A percentile compares a stretch with the other conserved stretches of the same genome.
Evolutionary conservation across 2,329 filamentous ascomycete genomes (phyloP).

Genomic region (Rhinocladiella similis): DNA sequence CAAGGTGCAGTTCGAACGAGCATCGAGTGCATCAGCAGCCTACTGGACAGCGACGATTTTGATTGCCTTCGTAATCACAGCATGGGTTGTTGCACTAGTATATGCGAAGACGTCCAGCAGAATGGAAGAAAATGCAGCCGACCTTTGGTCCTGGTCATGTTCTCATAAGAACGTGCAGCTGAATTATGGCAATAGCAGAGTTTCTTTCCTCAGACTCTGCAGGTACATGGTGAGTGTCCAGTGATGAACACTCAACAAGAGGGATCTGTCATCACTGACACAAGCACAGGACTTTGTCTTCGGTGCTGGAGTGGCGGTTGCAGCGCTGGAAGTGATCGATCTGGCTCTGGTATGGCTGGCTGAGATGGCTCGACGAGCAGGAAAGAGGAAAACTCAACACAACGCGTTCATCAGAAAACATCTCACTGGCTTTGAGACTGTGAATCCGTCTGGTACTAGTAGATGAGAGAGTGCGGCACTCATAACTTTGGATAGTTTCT

Average conservation of each 20-base stretch:
- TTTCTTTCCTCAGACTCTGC: constrained; percentile 1
- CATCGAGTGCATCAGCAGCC: neutral
- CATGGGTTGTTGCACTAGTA: neutral
- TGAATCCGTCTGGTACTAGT: no score
- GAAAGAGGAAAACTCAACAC: constrained; percentile 1
- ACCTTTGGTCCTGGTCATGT: constrained; percentile 8
- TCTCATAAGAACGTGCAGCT: neutral
- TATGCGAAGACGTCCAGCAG: neutral
- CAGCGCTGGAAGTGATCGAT: neutral
- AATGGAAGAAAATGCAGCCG: neutral
- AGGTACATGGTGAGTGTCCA: constrained; percentile 1
- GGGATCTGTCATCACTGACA: no score
- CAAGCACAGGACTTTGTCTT: constrained; percentile 10
- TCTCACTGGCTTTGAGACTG: neutral
- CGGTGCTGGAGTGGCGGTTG: neutral
- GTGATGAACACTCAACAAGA: no score
- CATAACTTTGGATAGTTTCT: no score
- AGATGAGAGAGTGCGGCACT: no score
- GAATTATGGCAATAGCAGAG: constrained; percentile 6
- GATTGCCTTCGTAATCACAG: neutral
- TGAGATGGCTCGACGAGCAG: neutral
- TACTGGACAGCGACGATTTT: neutral
- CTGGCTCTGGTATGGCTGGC: neutral
- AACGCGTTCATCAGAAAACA: constrained; percentile 3
- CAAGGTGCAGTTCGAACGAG: neutral